Conservation (phyloP, 2,329 filamentous ascomycete genomes). For the Didymella lethalis region DNA sequence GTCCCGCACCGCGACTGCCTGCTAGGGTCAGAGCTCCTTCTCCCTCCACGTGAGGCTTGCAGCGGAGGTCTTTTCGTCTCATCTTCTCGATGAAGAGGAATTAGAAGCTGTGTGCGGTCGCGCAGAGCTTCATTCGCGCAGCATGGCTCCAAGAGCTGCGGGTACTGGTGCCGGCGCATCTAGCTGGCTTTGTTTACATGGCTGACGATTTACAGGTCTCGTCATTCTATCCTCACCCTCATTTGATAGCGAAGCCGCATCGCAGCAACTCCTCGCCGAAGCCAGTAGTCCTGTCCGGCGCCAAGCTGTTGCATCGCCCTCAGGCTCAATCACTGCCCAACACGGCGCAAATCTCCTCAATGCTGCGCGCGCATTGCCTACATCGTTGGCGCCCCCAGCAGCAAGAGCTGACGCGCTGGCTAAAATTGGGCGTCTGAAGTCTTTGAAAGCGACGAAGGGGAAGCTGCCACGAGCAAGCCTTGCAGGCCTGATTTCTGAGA, state of each 20-base stretch:
- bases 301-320: constrained; percentile 18
- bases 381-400: constrained; percentile 8
- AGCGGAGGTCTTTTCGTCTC: neutral
- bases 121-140: neutral
- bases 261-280: constrained; percentile 37
- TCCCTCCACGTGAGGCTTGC: constrained; percentile 13
- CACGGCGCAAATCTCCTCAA: constrained; percentile 41
- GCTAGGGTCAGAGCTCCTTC: constrained; percentile 9
- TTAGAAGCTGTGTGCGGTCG: too few species aligned
- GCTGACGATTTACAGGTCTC: neutral
- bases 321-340: constrained; percentile 7
- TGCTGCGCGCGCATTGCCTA: constrained; percentile 33
- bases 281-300: constrained; percentile 15
- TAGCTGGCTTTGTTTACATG: constrained; percentile 2
- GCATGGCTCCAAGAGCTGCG: neutral
- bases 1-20: constrained; percentile 14
- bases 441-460: neutral
- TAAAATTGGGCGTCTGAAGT: neutral
- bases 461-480: constrained; percentile 2
- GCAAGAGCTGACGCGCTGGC: neutral
- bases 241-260: constrained; percentile 29
- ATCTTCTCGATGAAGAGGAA: neutral
- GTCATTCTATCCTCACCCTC: constrained; percentile 3
- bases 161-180: neutral
- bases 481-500: neutral